These are phyloP conservation scores for Pseudogymnoascus sp. DNA, from an alignment of 2,329 filamentous ascomycete genomes.

Conservation along the genomic window DNA sequence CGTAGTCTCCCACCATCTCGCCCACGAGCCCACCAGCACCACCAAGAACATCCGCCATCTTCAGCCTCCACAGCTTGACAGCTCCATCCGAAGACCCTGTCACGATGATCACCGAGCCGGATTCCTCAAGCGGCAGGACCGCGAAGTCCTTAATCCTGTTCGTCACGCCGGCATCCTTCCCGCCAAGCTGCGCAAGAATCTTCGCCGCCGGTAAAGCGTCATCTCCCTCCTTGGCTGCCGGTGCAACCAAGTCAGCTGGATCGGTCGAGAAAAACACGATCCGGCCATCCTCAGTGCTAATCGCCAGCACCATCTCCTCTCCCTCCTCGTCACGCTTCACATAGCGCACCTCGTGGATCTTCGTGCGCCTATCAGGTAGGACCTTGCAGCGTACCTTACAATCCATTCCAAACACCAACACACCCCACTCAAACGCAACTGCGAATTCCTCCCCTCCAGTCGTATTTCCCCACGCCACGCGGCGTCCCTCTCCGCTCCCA, in stretches of 20 bases:
- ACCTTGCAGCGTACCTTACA: conserved; percentile 73
- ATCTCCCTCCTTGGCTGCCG: conserved; percentile 31
- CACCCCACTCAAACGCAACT: conserved; percentile 80
- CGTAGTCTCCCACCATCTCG: conserved; percentile 67
- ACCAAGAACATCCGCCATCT: conserved; percentile 31
- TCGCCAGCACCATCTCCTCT: conserved; percentile 55
- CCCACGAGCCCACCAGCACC: conserved; percentile 31
- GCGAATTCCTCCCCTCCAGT: conserved; percentile 77
- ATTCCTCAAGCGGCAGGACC: conserved; percentile 51
- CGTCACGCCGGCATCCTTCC: conserved; percentile 57
- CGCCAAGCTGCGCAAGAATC: conserved; percentile 71
- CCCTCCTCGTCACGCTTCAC: conserved; percentile 45
- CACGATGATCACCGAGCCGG: conserved; percentile 50
- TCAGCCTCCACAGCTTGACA: conserved; percentile 69
- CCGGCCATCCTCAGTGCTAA: conserved; percentile 86
- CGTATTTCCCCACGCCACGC: conserved; percentile 71
- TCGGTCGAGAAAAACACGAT: conserved; percentile 76
- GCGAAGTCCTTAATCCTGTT: conserved; percentile 82
- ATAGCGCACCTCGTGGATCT: conserved; percentile 78
- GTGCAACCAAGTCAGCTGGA: conserved; percentile 37
- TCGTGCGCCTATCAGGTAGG: conserved; percentile 61
- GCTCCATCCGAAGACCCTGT: conserved; percentile 80
- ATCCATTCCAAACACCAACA: conserved; percentile 81
- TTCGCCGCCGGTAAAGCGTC: conserved; percentile 52
- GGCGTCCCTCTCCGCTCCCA: conserved; percentile 73